These are phyloP conservation scores for Annulohypoxylon truncatum DNA, from an alignment of 2,329 filamentous ascomycete genomes.

Conservation along the genomic window DNA sequence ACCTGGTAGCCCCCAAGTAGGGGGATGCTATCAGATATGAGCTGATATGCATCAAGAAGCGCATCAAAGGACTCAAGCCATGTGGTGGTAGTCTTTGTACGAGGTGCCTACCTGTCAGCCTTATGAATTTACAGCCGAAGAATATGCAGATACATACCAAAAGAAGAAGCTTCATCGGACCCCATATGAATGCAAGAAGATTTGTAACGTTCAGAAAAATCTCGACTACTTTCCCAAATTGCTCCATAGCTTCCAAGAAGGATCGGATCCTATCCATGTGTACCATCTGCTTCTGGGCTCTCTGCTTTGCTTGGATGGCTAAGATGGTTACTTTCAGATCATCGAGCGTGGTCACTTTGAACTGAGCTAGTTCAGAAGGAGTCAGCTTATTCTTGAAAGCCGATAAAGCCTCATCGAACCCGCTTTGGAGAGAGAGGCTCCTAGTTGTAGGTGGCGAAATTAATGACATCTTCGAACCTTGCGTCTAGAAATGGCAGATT, in stretches of 20 bases:
- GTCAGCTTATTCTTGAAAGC: too few species aligned
- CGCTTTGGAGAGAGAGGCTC: too few species aligned
- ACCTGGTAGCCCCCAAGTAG: slow-evolving; percentile 49
- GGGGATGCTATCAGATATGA: slow-evolving; percentile 54
- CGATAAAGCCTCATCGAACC: too few species aligned
- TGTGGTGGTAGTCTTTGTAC: too few species aligned
- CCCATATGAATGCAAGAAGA: slow-evolving; percentile 51
- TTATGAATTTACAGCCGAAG: background rate
- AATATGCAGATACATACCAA: slow-evolving; percentile 37
- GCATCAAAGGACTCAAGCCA: slow-evolving; percentile 49
- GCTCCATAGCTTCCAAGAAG: slow-evolving; percentile 52
- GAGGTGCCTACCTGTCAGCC: background rate
- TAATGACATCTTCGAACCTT: too few species aligned
- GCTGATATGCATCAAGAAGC: slow-evolving; percentile 55
- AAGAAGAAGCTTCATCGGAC: slow-evolving; percentile 54
- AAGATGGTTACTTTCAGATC: slow-evolving; percentile 41
- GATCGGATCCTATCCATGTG: slow-evolving; percentile 47
- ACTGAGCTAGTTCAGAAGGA: slow-evolving; percentile 17
- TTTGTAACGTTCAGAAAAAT: slow-evolving; percentile 48
- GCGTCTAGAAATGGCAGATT: too few species aligned
- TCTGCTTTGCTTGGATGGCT: slow-evolving; percentile 49
- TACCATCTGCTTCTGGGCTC: slow-evolving; percentile 38
- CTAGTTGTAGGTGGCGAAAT: too few species aligned
- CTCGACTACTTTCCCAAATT: slow-evolving; percentile 52
- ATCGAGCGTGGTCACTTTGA: slow-evolving; percentile 9